Evolutionary conservation across 1,139 yeast species (phyloP).

Genomic region (Debaryomyces coudertii): DNA sequence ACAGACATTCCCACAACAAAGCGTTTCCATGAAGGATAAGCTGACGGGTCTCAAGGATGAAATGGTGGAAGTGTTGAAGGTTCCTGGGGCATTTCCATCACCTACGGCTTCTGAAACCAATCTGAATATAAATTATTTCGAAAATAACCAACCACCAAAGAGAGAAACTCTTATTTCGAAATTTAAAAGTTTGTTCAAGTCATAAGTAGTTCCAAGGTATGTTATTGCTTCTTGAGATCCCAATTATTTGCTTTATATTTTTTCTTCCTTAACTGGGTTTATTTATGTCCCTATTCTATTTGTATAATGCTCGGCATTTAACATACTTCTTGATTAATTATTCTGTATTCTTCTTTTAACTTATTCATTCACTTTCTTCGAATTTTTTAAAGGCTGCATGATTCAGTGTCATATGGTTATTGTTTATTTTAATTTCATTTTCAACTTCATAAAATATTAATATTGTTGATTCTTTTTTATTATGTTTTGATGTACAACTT

Average conservation of each 20-base stretch:
- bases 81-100: constrained; percentile 31
- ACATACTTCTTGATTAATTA: not conserved
- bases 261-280: not conserved
- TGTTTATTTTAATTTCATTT: not conserved
- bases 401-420: not conserved
- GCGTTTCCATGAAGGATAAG: not conserved
- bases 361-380: not conserved
- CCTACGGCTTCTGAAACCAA: constrained; percentile 15
- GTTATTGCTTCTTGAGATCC: not conserved
- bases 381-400: not conserved
- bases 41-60: constrained; percentile 8
- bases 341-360: not conserved
- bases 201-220: constrained; percentile 13
- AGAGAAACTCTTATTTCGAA: constrained; percentile 36
- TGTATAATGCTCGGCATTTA: not conserved
- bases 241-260: not conserved
- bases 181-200: constrained; percentile 39
- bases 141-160: constrained; percentile 16
- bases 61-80: constrained; percentile 16
- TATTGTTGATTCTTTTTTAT: not conserved
- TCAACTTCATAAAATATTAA: not conserved
- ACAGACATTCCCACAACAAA: not conserved
- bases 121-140: constrained; percentile 1
- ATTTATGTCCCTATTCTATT: not conserved
- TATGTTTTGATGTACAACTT: not conserved